Percentiles rank a stretch among this genome's conserved stretches.
Conservation (phyloP, 225 moss, liverwort and hornwort genomes). For the Physcomitrellopsis africana region DNA sequence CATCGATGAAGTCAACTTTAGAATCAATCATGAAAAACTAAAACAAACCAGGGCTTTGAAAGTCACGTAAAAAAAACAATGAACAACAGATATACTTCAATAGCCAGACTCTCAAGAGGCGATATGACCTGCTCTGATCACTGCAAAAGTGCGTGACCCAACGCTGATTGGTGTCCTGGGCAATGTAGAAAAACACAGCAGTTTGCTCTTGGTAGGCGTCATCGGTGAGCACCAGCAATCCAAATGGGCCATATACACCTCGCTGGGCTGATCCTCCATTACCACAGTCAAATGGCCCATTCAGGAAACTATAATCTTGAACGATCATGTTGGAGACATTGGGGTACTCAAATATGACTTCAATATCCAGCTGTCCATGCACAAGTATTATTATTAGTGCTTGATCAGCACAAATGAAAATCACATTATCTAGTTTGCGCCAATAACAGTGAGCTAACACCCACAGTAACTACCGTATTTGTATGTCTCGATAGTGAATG, state of each 20-base stretch:
- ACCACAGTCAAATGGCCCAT: slow-evolving; percentile 52
- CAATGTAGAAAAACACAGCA: slow-evolving; percentile 39
- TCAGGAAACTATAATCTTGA: slow-evolving; percentile 22
- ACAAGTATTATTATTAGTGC: background rate
- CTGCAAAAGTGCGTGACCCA: slow-evolving; percentile 30
- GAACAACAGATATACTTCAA: background rate
- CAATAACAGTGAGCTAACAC: background rate
- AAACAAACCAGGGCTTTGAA: slow-evolving; percentile 8
- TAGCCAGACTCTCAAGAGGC: too few species aligned
- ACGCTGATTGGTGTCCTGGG: slow-evolving; percentile 7
- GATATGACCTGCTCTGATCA: slow-evolving; percentile 31
- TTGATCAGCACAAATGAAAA: background rate
- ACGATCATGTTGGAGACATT: slow-evolving; percentile 36
- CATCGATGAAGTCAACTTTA: background rate
- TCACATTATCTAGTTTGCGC: background rate
- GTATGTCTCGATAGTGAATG: background rate
- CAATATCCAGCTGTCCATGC: slow-evolving; percentile 58
- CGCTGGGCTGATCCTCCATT: slow-evolving; percentile 65
- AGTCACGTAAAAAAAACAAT: background rate
- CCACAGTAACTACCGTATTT: background rate
- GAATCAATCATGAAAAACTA: background rate
- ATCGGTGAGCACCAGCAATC: slow-evolving; percentile 43
- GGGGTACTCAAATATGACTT: slow-evolving; percentile 61
- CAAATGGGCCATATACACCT: slow-evolving; percentile 67
- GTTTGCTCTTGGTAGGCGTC: slow-evolving; percentile 42